Conservation (phyloP, 2,329 filamentous ascomycete species). For the Aspergillus sp. region DNA sequence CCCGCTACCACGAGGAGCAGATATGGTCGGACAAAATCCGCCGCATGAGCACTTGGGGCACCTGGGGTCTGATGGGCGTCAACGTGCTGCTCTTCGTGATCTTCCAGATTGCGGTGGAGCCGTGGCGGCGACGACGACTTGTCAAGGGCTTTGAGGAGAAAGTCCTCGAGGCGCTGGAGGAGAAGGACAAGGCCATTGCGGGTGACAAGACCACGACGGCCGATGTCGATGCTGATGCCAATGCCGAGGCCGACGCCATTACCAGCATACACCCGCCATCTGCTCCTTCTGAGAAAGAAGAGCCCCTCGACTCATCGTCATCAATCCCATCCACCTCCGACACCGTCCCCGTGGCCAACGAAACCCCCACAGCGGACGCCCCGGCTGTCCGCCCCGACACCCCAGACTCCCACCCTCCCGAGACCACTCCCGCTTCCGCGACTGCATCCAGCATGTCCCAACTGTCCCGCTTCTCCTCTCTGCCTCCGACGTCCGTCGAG, state of each 20-base stretch:
- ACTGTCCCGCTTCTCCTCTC: constrained; percentile 13
- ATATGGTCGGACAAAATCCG: constrained; percentile 98
- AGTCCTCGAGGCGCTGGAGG: constrained; percentile 59
- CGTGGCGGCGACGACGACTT: constrained; percentile 73
- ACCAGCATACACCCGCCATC: background rate
- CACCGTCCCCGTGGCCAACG: background rate
- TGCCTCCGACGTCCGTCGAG: constrained; percentile 20
- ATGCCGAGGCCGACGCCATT: background rate
- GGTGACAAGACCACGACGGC: background rate
- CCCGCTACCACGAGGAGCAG: constrained; percentile 95
- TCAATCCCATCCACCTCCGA: constrained; percentile 1
- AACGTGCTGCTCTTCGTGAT: constrained; percentile 84
- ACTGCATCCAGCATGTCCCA: constrained; percentile 14
- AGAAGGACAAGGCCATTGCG: constrained; percentile 44
- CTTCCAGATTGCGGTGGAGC: constrained; percentile 82
- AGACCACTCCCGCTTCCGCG: constrained; percentile 1
- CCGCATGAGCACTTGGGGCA: constrained; percentile 94
- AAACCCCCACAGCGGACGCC: constrained; percentile 3
- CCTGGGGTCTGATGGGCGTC: constrained; percentile 94
- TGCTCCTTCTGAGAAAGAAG: constrained; percentile 1
- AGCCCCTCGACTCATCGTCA: background rate
- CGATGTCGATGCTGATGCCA: background rate
- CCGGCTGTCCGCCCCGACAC: background rate
- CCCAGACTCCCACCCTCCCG: background rate
- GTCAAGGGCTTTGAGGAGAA: constrained; percentile 76